Evolutionary conservation across 75 land plant species (phyloP).

Genomic region (Pinus tabuliformis): DNA sequence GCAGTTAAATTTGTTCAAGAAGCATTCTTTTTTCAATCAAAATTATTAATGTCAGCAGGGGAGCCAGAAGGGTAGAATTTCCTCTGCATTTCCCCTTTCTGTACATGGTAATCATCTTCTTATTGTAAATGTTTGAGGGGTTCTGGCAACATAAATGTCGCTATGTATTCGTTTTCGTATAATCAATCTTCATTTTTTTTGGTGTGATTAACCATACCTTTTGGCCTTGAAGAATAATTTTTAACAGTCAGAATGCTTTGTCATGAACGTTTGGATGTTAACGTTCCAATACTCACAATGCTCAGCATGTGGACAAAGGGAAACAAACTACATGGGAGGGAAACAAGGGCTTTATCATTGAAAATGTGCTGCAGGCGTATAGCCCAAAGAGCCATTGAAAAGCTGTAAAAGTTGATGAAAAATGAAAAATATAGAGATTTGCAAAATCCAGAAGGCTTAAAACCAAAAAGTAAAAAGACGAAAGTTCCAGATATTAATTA

Average conservation of each 20-base stretch:
- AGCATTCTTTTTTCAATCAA: conserved; percentile 3
- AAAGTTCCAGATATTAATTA: too few species aligned
- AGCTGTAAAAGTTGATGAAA: background rate
- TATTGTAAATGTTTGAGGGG: background rate
- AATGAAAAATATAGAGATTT: background rate
- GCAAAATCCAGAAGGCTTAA: too few species aligned
- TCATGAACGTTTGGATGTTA: background rate
- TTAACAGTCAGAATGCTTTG: background rate
- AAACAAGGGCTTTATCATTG: background rate
- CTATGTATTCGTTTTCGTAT: background rate
- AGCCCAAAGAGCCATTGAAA: background rate
- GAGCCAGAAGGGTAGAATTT: background rate
- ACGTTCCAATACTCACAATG: background rate
- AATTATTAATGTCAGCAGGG: background rate
- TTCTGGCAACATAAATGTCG: too few species aligned
- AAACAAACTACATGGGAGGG: background rate
- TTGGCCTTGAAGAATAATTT: background rate
- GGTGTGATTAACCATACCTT: background rate
- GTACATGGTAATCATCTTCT: background rate
- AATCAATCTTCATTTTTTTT: background rate
- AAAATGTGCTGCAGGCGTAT: background rate
- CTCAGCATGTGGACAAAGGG: background rate
- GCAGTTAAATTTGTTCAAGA: background rate
- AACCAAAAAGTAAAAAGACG: too few species aligned
- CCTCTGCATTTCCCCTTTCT: background rate